phyloP scores from a whole-genome alignment of 1,284 basidiomycete genomes.

The Heterobasidion annosum region DNA sequence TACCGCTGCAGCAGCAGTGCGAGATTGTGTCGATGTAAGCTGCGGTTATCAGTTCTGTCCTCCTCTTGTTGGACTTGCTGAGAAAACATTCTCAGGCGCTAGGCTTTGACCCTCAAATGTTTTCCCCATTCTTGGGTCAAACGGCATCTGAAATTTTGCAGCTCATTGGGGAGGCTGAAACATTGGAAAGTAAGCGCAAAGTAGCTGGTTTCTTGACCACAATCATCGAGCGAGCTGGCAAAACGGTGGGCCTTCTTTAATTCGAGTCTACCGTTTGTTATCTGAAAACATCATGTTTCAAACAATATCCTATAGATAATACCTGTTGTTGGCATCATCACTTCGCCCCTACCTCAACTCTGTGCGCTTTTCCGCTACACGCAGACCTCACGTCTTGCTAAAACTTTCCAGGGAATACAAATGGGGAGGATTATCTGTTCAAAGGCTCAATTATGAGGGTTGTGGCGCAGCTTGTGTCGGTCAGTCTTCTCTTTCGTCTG shows the following conservation, averaged over 20 bases:
- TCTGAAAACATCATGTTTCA: too few relatives aligned
- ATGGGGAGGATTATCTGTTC: constrained; percentile 72
- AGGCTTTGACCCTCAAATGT: constrained; percentile 46
- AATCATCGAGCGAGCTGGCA: constrained; percentile 62
- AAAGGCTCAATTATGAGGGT: constrained; percentile 69
- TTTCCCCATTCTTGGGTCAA: constrained; percentile 50
- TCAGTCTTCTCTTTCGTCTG: constrained; percentile 20
- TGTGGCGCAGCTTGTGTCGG: constrained; percentile 66
- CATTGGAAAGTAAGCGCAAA: constrained; percentile 70
- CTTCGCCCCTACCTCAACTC: constrained; percentile 61
- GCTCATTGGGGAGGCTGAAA: constrained; percentile 70
- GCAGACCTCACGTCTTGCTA: too few relatives aligned
- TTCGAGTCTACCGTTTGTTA: neutral
- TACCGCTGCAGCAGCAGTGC: constrained; percentile 68
- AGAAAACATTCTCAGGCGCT: constrained; percentile 34
- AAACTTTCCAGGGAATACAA: constrained; percentile 42
- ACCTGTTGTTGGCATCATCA: constrained; percentile 60
- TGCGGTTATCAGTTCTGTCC: neutral
- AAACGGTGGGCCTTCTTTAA: constrained; percentile 33
- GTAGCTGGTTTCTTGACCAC: constrained; percentile 65
- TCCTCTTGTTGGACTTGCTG: neutral
- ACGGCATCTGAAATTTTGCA: constrained; percentile 54
- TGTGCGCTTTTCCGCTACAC: constrained; percentile 41
- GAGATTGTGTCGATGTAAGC: constrained; percentile 76
- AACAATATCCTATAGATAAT: constrained; percentile 40